Evolutionary conservation across 2,329 filamentous ascomycete species (phyloP), one percentile per base, ranked within the genome.

Genomic region (Catunica adiposa): DNA sequence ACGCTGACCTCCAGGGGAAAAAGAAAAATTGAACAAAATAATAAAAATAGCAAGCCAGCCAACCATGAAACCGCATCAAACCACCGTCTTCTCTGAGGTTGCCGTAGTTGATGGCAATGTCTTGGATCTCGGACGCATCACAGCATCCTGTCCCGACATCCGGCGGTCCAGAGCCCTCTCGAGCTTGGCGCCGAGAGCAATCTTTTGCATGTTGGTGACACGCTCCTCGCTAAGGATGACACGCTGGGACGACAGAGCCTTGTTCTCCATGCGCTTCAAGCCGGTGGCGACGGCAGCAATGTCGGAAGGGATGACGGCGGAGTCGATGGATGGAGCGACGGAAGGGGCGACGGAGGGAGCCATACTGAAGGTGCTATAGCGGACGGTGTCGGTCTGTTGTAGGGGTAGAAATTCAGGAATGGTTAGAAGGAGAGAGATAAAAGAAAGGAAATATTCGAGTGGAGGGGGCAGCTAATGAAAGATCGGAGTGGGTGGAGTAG

Each of bases 221-320:
- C 94, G 94, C 69, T 90, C 82, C 60, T 84, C 79, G 66, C 75
- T 84, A 60, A 87, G 78, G 54, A 79, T 74, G 65, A 89, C 89
- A 62, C 89, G 84, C 72, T 96, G 89, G 63, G 84, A 79, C 62
- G 80, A 73, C 26, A 95, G 80, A 51, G 84, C 85, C 70, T 87
- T 88, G 74, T 94, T 92, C 69, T 94, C 86, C 71, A 96, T 85
- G 64, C 89, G 86, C 64, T 88, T 83, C 61, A 95, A 79, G 58
- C 85, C 83, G 59, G 83, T 79, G 63, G 86, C 84, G 68, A 92
- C 88, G 62, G 86, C 79, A 67, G 70, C 70, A 62, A 80, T 78
- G 66, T 80, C 77, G 62, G 74, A 73, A n/a, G 56, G 56, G 22
- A 58, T 51, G 20, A 46, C 31, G 51, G 73, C 71, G 51, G 71